Evolutionary conservation across 2,329 filamentous ascomycete species (phyloP).

Genomic region (Fusarium verticillioides): DNA sequence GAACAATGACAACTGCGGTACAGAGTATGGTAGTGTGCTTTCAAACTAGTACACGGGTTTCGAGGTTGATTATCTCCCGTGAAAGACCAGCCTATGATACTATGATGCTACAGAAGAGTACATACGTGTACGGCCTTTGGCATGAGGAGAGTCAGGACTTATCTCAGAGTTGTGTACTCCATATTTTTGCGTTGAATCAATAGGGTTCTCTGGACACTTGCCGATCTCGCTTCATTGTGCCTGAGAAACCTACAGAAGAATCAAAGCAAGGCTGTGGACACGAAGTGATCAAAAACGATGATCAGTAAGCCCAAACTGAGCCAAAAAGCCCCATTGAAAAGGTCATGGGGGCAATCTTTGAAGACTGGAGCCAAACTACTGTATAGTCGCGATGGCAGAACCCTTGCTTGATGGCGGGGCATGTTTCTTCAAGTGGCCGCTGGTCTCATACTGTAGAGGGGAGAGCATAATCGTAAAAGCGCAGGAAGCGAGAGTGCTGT

Average conservation of each 20-base stretch:
- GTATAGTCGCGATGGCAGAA: not conserved
- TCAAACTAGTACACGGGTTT: conserved; percentile 9
- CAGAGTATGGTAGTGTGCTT: not conserved
- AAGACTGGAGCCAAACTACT: not conserved
- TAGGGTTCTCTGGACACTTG: not conserved
- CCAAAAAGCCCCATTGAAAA: not conserved
- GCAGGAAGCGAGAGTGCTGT: not conserved
- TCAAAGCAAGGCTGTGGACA: not conserved
- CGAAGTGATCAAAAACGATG: not conserved
- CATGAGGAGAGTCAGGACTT: not conserved
- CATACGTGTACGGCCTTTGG: not conserved
- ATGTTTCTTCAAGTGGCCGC: not conserved
- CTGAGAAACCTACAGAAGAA: not conserved
- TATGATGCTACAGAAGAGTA: not conserved
- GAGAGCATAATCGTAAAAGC: not conserved
- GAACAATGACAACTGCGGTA: not conserved
- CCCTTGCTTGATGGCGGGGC: not conserved
- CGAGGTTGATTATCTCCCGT: not conserved
- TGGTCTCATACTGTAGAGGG: not conserved
- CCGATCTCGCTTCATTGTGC: not conserved
- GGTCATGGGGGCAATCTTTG: not conserved
- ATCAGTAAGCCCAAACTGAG: not conserved
- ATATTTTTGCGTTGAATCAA: not conserved
- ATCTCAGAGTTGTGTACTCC: not conserved
- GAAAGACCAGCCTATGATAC: not conserved